Base-by-base conservation (phyloP, 805 yeast genomes). In the Hagleromyces aurorensis region DNA sequence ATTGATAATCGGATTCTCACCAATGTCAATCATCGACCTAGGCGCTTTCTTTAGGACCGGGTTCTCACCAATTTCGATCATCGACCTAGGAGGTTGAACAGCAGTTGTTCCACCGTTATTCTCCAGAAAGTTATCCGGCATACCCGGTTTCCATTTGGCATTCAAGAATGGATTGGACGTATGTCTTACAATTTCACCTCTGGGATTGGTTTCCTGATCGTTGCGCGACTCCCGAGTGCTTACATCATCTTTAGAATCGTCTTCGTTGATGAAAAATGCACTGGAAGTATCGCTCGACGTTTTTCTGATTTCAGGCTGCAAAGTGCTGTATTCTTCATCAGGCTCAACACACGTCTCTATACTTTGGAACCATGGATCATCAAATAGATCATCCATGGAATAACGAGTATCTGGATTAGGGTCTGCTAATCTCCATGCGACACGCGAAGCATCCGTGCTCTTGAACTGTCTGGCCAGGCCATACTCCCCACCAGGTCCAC, bases 401-500 rank as follows among this genome's bases (percentile, higher is more conserved):
- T 74, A 73, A 38, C 93, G 62, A 6, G 70, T 61, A 2, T 44
- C 46, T 0, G 69, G 61, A 14, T 71, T 59, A 3, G 85, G 84
- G 46, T 80, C 86, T 43, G 79, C 71, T 29, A 81, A 55, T 50
- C 80, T 70, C 85, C 87, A 79, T 6, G 83, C 75, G 5, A 67
- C 74, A 44, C 91, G 65, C 1, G 86, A 72, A 14, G 78, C 75
- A 8, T 77, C 77, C 1, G 69, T 52, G 23, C 69, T 66, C 18
- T 68, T 69, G 53, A 69, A 75, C 36, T 66, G 74, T 33, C 72
- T 67, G 0, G 85, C 86, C 65, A 72, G 72, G 43, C 70, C 73
- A 52, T 74, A 79, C 46, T 82, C 91, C 4, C 69, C 55, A 11
- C 89, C 87, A 1, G 91, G 91, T 2, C 78, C 77, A 34, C 65